Conservation (phyloP, 139 green algal genomes). For the Coelastrella sp. region DNA sequence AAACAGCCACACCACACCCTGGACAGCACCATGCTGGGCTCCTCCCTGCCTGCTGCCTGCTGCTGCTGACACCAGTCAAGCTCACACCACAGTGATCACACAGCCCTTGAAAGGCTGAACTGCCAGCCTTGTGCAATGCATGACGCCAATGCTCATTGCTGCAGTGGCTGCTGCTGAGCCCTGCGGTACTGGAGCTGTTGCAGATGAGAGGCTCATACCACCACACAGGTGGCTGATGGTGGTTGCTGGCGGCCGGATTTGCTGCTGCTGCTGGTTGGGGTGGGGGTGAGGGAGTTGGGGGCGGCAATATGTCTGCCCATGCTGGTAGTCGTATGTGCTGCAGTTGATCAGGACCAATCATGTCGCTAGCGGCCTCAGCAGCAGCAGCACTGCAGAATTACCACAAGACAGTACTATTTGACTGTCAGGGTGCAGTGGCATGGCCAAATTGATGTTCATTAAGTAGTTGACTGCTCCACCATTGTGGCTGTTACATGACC, state of each 20-base stretch:
- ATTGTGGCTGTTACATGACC: background rate
- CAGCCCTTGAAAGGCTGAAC: background rate
- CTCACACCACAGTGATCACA: background rate
- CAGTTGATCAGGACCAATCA: background rate
- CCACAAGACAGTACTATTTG: background rate
- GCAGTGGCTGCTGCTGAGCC: background rate
- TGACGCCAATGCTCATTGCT: background rate
- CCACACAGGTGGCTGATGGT: background rate
- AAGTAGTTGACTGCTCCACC: background rate
- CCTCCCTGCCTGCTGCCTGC: background rate
- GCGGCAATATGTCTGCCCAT: background rate
- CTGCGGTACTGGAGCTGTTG: background rate
- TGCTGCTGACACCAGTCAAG: constrained; percentile 2
- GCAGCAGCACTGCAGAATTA: constrained; percentile 5
- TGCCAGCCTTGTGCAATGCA: background rate
- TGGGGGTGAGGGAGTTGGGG: background rate
- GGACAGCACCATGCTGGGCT: background rate
- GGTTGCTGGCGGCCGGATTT: background rate
- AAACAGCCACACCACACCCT: background rate
- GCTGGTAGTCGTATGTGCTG: background rate
- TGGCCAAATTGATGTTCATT: background rate
- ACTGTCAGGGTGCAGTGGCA: background rate
- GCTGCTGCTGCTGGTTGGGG: background rate
- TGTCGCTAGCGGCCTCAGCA: constrained; percentile 8
- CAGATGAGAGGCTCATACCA: background rate